Evolutionary conservation across 495 filamentous ascomycete species (phyloP).

Genomic region (Cryomyces minteri): DNA sequence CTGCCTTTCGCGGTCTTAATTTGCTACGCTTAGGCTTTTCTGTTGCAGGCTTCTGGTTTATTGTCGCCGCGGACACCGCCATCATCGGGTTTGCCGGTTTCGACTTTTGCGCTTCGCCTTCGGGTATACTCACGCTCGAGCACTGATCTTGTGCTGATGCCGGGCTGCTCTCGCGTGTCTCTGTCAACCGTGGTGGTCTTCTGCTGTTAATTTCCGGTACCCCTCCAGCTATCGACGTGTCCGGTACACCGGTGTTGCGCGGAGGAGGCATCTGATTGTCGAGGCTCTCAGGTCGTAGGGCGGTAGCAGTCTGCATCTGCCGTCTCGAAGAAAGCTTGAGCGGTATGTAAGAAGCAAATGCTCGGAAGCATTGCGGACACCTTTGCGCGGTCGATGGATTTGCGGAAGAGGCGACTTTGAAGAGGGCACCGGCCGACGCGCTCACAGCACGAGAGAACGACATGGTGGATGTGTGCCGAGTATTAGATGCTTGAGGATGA

Average conservation of each 20-base stretch:
- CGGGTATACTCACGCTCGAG: constrained; percentile 27
- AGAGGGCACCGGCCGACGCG: too few relatives aligned
- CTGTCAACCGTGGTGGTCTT: constrained; percentile 24
- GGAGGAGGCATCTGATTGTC: constrained; percentile 43
- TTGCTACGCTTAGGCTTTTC: constrained; percentile 27
- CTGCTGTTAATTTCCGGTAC: constrained; percentile 35
- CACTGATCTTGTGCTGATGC: constrained; percentile 3
- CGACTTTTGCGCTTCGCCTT: constrained; percentile 47
- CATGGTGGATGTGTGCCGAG: too few relatives aligned
- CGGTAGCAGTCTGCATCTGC: constrained; percentile 43
- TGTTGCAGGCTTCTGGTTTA: constrained; percentile 9
- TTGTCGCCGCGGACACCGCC: constrained; percentile 12
- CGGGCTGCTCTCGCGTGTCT: constrained; percentile 10
- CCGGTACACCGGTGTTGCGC: constrained; percentile 42
- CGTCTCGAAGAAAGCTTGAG: too few relatives aligned
- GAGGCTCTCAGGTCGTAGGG: constrained; percentile 60
- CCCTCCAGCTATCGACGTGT: constrained; percentile 48
- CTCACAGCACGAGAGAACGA: too few relatives aligned
- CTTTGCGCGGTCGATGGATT: too few relatives aligned
- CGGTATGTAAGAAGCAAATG: too few relatives aligned
- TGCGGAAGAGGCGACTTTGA: too few relatives aligned
- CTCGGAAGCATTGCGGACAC: too few relatives aligned
- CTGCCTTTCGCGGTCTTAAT: constrained; percentile 72
- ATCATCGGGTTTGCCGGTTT: constrained; percentile 17
- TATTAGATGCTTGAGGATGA: too few relatives aligned